Percentiles rank a stretch among this genome's conserved stretches.
Conservation (phyloP, 2,329 filamentous ascomycete genomes). For the Neofusicoccum ribis region DNA sequence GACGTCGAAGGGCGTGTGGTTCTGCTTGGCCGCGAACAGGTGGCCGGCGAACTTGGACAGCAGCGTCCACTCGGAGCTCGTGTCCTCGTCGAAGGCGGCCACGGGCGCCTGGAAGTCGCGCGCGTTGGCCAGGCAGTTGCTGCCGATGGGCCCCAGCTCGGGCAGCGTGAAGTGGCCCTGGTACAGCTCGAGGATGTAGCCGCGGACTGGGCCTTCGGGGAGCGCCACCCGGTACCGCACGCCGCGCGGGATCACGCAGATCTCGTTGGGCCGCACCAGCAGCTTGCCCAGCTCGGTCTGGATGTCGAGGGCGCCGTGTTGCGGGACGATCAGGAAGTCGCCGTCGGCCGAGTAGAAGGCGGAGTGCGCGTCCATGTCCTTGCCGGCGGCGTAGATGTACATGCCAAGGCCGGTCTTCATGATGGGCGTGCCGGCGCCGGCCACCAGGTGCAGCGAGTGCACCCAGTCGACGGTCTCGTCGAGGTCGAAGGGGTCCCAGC, state of each 20-base stretch:
- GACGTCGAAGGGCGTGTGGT: slow-evolving; percentile 69
- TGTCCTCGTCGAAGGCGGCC: slow-evolving; percentile 58
- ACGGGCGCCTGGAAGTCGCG: slow-evolving; percentile 66
- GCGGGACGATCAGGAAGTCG: slow-evolving; percentile 66
- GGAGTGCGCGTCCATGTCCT: slow-evolving; percentile 70
- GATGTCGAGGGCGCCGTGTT: slow-evolving; percentile 65
- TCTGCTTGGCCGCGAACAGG: slow-evolving; percentile 61
- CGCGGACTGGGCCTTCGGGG: slow-evolving; percentile 60
- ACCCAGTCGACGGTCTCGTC: slow-evolving; percentile 70
- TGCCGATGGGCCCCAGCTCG: slow-evolving; percentile 66
- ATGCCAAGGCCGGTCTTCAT: slow-evolving; percentile 79
- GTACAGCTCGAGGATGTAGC: slow-evolving; percentile 68
- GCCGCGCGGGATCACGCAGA: slow-evolving; percentile 66
- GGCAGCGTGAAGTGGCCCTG: slow-evolving; percentile 65
- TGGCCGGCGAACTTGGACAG: slow-evolving; percentile 63
- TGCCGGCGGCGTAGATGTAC: slow-evolving; percentile 76
- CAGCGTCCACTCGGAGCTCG: slow-evolving; percentile 57
- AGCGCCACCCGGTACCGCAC: slow-evolving; percentile 63
- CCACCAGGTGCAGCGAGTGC: slow-evolving; percentile 69
- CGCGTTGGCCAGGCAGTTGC: slow-evolving; percentile 65
- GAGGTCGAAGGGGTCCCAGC: slow-evolving; percentile 77
- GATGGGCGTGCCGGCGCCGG: slow-evolving; percentile 76
- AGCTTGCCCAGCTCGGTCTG: slow-evolving; percentile 67
- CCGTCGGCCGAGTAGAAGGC: slow-evolving; percentile 83
- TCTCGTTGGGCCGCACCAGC: slow-evolving; percentile 67